Percentiles rank a stretch among this genome's conserved stretches.
These are phyloP conservation scores for Aquilaria agallochum DNA, from an alignment of 441 rosid genomes.

Conservation along the genomic window DNA sequence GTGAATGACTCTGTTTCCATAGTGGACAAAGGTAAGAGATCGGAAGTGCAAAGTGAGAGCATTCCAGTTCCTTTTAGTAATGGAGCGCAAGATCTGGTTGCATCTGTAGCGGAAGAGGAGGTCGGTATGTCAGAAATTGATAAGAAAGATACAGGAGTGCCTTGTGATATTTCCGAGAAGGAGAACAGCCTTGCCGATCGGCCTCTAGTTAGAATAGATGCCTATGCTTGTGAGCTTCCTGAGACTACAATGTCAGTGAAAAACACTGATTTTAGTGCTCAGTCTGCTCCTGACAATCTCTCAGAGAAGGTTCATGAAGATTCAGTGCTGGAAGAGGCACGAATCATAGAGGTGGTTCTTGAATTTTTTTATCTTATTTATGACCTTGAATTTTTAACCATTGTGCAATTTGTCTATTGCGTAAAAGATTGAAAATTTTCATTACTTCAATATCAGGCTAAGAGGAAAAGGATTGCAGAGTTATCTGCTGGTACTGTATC, in stretches of 20 bases:
- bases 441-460: constrained; percentile 60
- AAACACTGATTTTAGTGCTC: constrained; percentile 34
- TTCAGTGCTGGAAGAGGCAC: constrained; percentile 90
- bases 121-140: constrained; percentile 30
- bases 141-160: constrained; percentile 24
- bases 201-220: constrained; percentile 35
- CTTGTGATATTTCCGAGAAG: constrained; percentile 26
- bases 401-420: constrained; percentile 16
- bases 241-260: constrained; percentile 28
- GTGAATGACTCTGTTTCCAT: constrained; percentile 31
- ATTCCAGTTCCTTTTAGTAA: constrained; percentile 30
- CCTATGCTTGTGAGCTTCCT: constrained; percentile 33
- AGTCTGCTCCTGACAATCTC: constrained; percentile 37
- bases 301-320: constrained; percentile 69
- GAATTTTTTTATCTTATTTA: constrained; percentile 16
- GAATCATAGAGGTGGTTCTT: constrained; percentile 69
- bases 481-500: constrained; percentile 57
- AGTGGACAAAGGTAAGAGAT: constrained; percentile 41
- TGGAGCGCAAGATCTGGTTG: constrained; percentile 23
- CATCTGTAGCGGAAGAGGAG: constrained; percentile 20
- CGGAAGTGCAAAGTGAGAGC: constrained; percentile 42
- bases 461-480: constrained; percentile 84
- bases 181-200: constrained; percentile 30
- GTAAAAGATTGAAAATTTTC: constrained; percentile 18
- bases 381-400: constrained; percentile 16